These are phyloP conservation scores for Sesbania bispinosa DNA, from an alignment of 306 rosid species.

Conservation along the genomic window DNA sequence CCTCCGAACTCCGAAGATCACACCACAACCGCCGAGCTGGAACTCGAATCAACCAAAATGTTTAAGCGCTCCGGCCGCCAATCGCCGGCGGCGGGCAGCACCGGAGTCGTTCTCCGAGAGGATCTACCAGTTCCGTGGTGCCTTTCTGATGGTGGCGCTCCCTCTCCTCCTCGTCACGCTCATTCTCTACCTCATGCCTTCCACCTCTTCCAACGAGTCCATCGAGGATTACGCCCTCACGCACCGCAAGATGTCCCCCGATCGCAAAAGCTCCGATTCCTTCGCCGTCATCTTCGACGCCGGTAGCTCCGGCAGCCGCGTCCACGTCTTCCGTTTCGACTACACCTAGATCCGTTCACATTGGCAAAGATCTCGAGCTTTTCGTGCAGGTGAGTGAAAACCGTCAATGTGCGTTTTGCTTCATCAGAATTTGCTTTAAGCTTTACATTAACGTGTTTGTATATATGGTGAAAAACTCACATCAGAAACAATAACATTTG, in stretches of 20 bases:
- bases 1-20: conserved; percentile 58
- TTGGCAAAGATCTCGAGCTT: conserved; percentile 78
- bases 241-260: conserved; percentile 51
- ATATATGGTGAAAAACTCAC: too few species aligned
- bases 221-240: conserved; percentile 38
- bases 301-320: conserved; percentile 97
- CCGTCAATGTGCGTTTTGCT: background rate
- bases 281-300: conserved; percentile 87
- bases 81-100: background rate
- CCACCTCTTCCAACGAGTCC: conserved; percentile 29
- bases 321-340: conserved; percentile 76
- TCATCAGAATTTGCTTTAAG: background rate
- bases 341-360: conserved; percentile 58
- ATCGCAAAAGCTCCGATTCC: conserved; percentile 25
- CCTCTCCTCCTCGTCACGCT: conserved; percentile 62
- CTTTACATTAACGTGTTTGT: background rate
- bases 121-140: conserved; percentile 62
- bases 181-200: conserved; percentile 61
- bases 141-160: conserved; percentile 52
- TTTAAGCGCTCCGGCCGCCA: conserved; percentile 54
- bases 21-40: conserved; percentile 19
- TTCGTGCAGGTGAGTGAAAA: conserved; percentile 48
- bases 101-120: conserved; percentile 55
- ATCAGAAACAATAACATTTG: too few species aligned
- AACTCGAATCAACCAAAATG: conserved; percentile 55